These are phyloP conservation scores for Thielaviopsis euricoi DNA, from an alignment of 2,329 filamentous ascomycete genomes.

Conservation along the genomic window DNA sequence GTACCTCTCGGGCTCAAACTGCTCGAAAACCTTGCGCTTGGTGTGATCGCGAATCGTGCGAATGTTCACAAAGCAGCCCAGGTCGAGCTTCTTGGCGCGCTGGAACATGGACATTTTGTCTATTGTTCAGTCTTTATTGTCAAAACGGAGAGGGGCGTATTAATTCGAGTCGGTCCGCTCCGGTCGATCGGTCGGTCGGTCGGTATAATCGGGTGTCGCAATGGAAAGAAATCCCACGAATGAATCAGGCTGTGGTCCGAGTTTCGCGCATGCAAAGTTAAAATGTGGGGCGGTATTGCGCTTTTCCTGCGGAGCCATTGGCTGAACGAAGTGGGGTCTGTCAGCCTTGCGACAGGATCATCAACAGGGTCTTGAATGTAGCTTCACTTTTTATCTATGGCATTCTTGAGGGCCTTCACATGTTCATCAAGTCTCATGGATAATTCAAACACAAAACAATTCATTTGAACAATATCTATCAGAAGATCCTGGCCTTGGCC, in stretches of 20 bases:
- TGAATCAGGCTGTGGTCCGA: neutral
- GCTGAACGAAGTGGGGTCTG: neutral
- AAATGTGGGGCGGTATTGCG: neutral
- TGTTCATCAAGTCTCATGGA: neutral
- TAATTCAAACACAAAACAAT: neutral
- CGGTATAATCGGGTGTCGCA: neutral
- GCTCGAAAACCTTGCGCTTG: conserved; percentile 83
- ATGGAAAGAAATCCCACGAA: neutral
- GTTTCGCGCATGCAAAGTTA: neutral
- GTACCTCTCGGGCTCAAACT: conserved; percentile 78
- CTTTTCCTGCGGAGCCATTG: neutral
- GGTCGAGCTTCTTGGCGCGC: conserved; percentile 72
- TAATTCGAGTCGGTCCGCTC: neutral
- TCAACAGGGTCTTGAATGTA: neutral
- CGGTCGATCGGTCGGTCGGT: no score
- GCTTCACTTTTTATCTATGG: neutral
- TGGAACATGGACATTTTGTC: conserved; percentile 61
- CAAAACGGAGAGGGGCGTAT: neutral
- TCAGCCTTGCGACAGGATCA: conserved; percentile 4
- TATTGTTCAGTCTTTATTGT: conserved; percentile 11
- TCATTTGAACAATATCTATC: neutral
- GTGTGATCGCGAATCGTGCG: conserved; percentile 85
- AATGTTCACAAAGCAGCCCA: conserved; percentile 76
- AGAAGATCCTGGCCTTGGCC: neutral
- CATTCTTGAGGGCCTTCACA: neutral